These are phyloP conservation scores for Teratosphaeria gauchensis DNA, from an alignment of 2,329 filamentous ascomycete species.

Conservation along the genomic window DNA sequence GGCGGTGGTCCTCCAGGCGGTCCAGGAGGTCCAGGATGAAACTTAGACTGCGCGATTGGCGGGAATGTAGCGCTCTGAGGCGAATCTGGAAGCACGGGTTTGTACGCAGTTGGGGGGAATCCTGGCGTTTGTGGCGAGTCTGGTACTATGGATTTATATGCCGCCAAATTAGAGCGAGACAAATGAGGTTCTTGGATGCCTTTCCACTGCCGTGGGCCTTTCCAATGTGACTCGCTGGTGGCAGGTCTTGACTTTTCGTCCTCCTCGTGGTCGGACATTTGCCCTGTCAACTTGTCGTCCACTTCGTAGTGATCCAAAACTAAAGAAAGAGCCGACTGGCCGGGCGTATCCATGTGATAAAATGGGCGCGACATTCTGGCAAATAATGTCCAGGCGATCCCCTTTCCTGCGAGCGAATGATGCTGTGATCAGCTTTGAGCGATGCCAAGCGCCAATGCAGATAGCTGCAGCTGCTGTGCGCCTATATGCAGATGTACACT, in stretches of 20 bases:
- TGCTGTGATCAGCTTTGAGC: neutral
- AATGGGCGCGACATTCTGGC: neutral
- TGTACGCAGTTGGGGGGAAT: neutral
- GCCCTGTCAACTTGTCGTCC: neutral
- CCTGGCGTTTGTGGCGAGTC: neutral
- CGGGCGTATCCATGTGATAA: conserved; percentile 1
- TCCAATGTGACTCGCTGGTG: neutral
- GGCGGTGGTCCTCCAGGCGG: conserved; percentile 27
- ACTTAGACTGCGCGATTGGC: neutral
- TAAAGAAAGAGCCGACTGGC: neutral
- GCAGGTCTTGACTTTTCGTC: neutral
- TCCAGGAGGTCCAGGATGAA: neutral
- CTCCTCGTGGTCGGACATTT: neutral
- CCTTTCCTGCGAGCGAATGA: neutral
- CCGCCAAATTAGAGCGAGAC: neutral
- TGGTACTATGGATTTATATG: neutral
- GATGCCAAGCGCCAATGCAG: neutral
- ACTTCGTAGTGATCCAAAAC: neutral
- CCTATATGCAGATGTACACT: neutral
- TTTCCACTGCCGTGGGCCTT: neutral
- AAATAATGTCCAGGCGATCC: neutral
- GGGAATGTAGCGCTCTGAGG: neutral
- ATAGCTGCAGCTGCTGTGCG: neutral
- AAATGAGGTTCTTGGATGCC: neutral
- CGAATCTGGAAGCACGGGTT: neutral